Percentiles rank a stretch among this genome's conserved stretches.
phyloP scores from a whole-genome alignment of 371 early-diverging fungal species.

The Lichtheimia ramosa region DNA sequence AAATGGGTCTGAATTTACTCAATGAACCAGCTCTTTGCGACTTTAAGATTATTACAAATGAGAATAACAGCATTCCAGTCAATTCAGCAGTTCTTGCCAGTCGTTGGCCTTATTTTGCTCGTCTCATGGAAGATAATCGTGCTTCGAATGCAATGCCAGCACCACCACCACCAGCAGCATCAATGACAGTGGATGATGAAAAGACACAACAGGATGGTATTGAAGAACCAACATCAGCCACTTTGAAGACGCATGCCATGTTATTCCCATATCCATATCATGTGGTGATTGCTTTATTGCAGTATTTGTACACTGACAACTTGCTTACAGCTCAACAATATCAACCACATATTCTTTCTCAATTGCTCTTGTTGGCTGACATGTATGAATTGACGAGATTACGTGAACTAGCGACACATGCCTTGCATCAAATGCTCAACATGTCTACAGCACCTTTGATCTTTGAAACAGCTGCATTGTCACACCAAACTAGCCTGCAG shows the following conservation, averaged over 20 bases:
- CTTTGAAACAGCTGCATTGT: conserved; percentile 51
- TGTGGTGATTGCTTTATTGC: conserved; percentile 55
- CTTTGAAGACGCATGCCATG: conserved; percentile 19
- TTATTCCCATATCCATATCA: conserved; percentile 56
- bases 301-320: conserved; percentile 65
- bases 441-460: conserved; percentile 58
- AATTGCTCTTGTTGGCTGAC: conserved; percentile 54
- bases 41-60: conserved; percentile 56
- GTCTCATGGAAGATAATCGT: conserved; percentile 47
- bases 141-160: conserved; percentile 36
- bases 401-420: conserved; percentile 41
- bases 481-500: conserved; percentile 51
- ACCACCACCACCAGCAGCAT: background rate
- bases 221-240: background rate
- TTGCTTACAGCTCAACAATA: conserved; percentile 54
- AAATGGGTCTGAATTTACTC: conserved; percentile 62
- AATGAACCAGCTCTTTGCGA: conserved; percentile 63
- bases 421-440: conserved; percentile 58
- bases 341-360: conserved; percentile 51
- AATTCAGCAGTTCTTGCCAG: conserved; percentile 68
- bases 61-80: conserved; percentile 57
- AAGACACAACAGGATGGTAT: background rate
- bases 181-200: background rate
- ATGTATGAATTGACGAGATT: conserved; percentile 56
- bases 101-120: conserved; percentile 68